phyloP scores from a whole-genome alignment of 1,284 basidiomycete species.

The Apiotrichum brassicae region DNA sequence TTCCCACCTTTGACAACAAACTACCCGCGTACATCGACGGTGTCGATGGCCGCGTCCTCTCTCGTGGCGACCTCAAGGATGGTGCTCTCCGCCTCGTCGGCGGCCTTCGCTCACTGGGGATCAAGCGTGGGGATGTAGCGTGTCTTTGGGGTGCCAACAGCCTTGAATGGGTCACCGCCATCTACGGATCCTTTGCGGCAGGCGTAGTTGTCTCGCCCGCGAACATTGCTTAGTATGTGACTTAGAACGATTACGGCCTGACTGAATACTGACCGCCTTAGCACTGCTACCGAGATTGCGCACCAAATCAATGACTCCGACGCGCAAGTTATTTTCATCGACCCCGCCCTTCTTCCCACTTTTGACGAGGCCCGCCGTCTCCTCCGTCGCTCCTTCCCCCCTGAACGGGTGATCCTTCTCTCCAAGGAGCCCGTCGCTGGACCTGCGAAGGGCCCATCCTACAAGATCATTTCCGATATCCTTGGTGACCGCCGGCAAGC shows the following conservation, averaged over 20 bases:
- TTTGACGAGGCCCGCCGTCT: slow-evolving; percentile 27
- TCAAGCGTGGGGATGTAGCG: slow-evolving; percentile 33
- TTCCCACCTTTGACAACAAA: slow-evolving; percentile 28
- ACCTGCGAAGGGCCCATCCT: slow-evolving; percentile 1
- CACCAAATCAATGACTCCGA: slow-evolving; percentile 52
- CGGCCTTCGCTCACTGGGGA: slow-evolving; percentile 48
- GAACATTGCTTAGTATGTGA: slow-evolving; percentile 40
- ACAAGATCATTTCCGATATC: slow-evolving; percentile 6
- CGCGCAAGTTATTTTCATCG: slow-evolving; percentile 55
- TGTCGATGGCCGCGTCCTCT: slow-evolving; percentile 54
- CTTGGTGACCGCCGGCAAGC: not conserved
- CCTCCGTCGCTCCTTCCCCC: slow-evolving; percentile 6
- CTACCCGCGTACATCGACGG: slow-evolving; percentile 63
- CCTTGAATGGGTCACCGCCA: slow-evolving; percentile 50
- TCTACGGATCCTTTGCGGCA: slow-evolving; percentile 52
- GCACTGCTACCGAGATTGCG: slow-evolving; percentile 32
- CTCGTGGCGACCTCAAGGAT: slow-evolving; percentile 55
- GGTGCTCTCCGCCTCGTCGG: slow-evolving; percentile 56
- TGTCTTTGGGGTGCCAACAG: slow-evolving; percentile 52
- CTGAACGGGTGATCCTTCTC: slow-evolving; percentile 12
- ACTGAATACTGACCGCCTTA: no score
- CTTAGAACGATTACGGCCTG: not conserved
- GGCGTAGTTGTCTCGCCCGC: slow-evolving; percentile 34
- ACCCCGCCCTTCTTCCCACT: slow-evolving; percentile 51
- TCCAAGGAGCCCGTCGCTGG: slow-evolving; percentile 4